Conservation (phyloP, 208 protist genomes). For the Phytomonas sp. region DNA sequence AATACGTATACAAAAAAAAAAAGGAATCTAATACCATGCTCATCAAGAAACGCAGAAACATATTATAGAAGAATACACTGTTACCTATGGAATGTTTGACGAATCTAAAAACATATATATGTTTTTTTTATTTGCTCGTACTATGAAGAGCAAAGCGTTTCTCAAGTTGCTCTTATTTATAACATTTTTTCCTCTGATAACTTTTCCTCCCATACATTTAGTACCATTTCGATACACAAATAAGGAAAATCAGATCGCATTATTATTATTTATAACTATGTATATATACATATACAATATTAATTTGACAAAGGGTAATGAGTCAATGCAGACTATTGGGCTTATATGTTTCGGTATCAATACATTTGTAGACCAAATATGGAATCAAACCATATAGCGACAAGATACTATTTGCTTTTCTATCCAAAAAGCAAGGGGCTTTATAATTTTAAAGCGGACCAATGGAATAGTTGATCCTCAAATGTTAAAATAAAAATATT, state of each 20-base stretch:
- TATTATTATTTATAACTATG: neutral
- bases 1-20: neutral
- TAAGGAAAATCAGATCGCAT: neutral
- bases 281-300: neutral
- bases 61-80: slow-evolving; percentile 9
- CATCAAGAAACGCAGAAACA: slow-evolving; percentile 6
- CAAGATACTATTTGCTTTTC: neutral
- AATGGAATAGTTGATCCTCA: neutral
- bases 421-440: neutral
- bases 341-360: neutral
- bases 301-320: neutral
- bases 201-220: neutral
- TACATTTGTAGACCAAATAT: neutral
- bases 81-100: neutral
- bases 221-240: neutral
- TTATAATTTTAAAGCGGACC: neutral
- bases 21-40: neutral
- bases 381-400: neutral
- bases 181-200: neutral
- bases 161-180: neutral
- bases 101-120: neutral
- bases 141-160: neutral
- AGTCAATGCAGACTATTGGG: neutral
- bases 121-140: neutral
- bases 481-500: slow-evolving; percentile 2